Percentiles rank a stretch among this genome's conserved stretches.
phyloP scores from a whole-genome alignment of 2,329 filamentous ascomycete genomes.

The Epichloe gansuensis region DNA sequence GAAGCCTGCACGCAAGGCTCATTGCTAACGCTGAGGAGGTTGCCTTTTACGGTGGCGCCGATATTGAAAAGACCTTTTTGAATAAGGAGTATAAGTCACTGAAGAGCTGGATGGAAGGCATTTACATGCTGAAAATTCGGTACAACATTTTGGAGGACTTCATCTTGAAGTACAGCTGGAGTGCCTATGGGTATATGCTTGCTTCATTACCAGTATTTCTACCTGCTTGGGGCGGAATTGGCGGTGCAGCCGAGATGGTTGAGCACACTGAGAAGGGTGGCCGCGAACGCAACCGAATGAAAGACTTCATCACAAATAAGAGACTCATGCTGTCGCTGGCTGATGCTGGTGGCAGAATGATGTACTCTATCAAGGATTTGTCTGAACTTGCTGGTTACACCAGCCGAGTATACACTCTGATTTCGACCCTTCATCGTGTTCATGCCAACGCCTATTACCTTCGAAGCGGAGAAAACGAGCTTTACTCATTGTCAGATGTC shows the following conservation, averaged over 20 bases:
- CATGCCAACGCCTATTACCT: constrained; percentile 81
- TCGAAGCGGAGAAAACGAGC: constrained; percentile 54
- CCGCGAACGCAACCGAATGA: constrained; percentile 79
- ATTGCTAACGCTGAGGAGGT: constrained; percentile 97
- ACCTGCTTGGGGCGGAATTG: constrained; percentile 82
- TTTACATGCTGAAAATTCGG: constrained; percentile 93
- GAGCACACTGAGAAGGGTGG: constrained; percentile 37
- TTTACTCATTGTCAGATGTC: constrained; percentile 81
- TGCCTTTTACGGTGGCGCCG: constrained; percentile 90
- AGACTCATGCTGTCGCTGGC: constrained; percentile 94
- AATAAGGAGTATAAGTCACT: constrained; percentile 87
- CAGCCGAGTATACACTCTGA: constrained; percentile 87
- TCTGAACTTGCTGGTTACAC: constrained; percentile 94
- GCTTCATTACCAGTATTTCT: constrained; percentile 90
- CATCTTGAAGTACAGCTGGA: constrained; percentile 97
- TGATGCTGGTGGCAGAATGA: constrained; percentile 93
- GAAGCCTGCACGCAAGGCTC: constrained; percentile 77
- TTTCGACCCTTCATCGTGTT: constrained; percentile 86
- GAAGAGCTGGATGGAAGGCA: constrained; percentile 94
- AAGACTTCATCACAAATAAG: constrained; percentile 98
- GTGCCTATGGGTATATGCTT: constrained; percentile 88
- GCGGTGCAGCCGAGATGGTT: constrained; percentile 56
- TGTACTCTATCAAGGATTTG: constrained; percentile 98
- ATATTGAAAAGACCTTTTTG: constrained; percentile 87
- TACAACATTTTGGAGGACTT: constrained; percentile 99